Conservation (phyloP, 129 eudicot species). For the Chrysanthemum lavandulifolium region DNA sequence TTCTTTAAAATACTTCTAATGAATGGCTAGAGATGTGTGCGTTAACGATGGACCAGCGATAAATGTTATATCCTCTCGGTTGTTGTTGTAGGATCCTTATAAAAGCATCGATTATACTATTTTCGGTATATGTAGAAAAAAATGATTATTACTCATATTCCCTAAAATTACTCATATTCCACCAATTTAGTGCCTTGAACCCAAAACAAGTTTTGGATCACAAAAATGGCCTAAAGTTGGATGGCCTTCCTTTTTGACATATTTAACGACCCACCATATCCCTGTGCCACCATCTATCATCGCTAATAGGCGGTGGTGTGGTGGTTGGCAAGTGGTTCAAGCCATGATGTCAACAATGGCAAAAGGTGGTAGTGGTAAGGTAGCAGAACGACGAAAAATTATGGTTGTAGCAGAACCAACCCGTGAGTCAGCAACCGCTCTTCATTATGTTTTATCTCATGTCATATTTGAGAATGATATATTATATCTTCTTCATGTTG, state of each 20-base stretch:
- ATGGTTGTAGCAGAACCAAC: constrained; percentile 81
- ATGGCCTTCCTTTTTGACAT: constrained; percentile 29
- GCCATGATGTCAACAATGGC: constrained; percentile 22
- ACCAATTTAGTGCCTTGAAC: constrained; percentile 20
- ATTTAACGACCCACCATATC: constrained; percentile 23
- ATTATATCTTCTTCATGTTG: constrained; percentile 62
- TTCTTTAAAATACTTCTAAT: too few relatives aligned
- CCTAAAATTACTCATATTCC: constrained; percentile 13
- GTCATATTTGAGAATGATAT: constrained; percentile 43
- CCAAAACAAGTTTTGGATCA: constrained; percentile 29
- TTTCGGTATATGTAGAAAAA: too few relatives aligned
- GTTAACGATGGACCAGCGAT: too few relatives aligned
- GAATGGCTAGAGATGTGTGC: too few relatives aligned
- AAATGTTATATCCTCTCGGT: too few relatives aligned
- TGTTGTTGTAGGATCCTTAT: too few relatives aligned
- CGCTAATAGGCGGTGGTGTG: constrained; percentile 25
- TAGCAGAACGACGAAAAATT: constrained; percentile 38
- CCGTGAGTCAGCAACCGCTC: constrained; percentile 63
- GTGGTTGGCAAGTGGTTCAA: constrained; percentile 15
- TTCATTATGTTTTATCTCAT: constrained; percentile 63
- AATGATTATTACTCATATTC: neutral
- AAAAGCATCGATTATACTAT: too few relatives aligned
- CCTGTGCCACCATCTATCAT: constrained; percentile 23
- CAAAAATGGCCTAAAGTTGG: constrained; percentile 26
- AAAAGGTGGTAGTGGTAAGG: constrained; percentile 27